Base-by-base conservation (phyloP, 768 basidiomycete genomes). In the Austroboletus eburneus region DNA sequence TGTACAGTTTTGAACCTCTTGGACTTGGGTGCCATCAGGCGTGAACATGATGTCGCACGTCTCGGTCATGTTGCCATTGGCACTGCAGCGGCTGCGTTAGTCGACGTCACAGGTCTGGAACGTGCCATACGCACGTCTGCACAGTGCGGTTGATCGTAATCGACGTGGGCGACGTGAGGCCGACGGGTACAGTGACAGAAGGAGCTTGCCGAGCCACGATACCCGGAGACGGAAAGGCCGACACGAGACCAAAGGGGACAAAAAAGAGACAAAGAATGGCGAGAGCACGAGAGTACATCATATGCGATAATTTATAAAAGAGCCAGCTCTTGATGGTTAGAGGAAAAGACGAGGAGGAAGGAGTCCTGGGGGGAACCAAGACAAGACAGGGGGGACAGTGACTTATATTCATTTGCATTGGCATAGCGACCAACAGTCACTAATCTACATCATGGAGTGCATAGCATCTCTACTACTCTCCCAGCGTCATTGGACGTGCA, bases 1-100 rank as follows among this genome's bases (percentile, higher is more conserved):
- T n/a, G 73, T 76, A 57, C 83, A 85, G 24, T 69, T 72, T 54
- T 67, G 68, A 41, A 81, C 74, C 54, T 83, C 75, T 55, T 72
- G 66, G 18, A 83, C 69, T 13, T 72, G 72, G n/a, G 73, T 55
- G 16, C 81, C 82, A 52, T 73, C 66, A 3, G 63, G 81, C 4
- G 76, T 81, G 39, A 84, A 69, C 9, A 77, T 76, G 39, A 80
- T 66, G 10, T 74, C 69, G 59, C 84, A 86, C n/a, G 73, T 80
- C 67, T 80, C 71, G 34, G 70, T 77, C 62, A 80, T 66, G 24
- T 64, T 61, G 16, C 83, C 82, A 46, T 72, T 67, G 37, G 71
- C 46, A 43, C 81, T 82, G 50, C 17, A 7, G 14, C 12, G n/a
- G n/a, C n/a, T n/a, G 23, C 47, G 23, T 39, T 14, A 24, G 24